Base-by-base conservation (phyloP, 1,284 basidiomycete species). In the Wallemia ichthyophaga region DNA sequence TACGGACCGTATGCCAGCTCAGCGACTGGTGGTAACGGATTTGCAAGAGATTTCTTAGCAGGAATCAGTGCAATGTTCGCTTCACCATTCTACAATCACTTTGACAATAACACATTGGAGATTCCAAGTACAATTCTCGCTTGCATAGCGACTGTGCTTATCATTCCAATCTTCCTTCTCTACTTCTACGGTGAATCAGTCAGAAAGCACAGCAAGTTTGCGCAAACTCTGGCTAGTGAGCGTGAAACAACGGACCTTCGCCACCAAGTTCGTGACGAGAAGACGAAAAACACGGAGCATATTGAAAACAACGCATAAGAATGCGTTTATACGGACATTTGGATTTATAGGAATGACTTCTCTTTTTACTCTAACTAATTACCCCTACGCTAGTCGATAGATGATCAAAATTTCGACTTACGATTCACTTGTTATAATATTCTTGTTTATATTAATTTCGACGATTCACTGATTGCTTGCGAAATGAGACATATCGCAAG, bases 1-100 rank as follows among this genome's bases (percentile, higher is more conserved):
- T 72, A 72, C 62, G 71, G 72, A 1, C 66, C 68, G 0, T 73
- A 72, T 62, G 64, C 67, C 2, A 69, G 71, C 1, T 70, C 69
- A 0, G 72, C 72, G 0, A 67, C 66, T 15, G 67, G 67, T 28
- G 67, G 67, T 25, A 67, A 68, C 60, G 67, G 65, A 58, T 62
- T 68, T 21, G 64, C 66, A 0, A 59, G 67, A 62, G 66, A 68
- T 56, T 64, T 71, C 62, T 63, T 73, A 1, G 71, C 72, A 1
- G 72, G 72, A 63, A 63, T 72, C 27, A 67, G 69, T 3, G 68
- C 70, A 27, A 66, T 73, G 66, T 71, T 69, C 60, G 66, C 71
- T 1, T 67, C 66, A 0, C 70, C 71, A 1, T 66, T 73, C 58
- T 73, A 69, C n/a, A 21, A 48, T 5, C 37, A 48, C 37, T 48